Conservation (phyloP, 176 grass and related monocot genomes). For the Cymbopogon citratus region DNA sequence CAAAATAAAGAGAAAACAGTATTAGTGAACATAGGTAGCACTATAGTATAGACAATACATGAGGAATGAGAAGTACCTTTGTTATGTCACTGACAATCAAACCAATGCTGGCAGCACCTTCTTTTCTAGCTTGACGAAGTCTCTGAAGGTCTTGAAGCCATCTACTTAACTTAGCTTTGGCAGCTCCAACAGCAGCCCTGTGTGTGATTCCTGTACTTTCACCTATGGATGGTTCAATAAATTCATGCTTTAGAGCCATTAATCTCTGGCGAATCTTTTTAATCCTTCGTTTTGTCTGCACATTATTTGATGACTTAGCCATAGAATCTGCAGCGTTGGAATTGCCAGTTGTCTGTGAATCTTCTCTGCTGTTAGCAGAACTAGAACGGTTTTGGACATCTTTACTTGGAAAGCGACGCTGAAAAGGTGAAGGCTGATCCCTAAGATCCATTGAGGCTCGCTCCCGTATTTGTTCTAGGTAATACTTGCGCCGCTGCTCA, state of each 20-base stretch:
- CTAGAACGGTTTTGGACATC: slow-evolving; percentile 62
- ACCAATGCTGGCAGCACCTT: slow-evolving; percentile 86
- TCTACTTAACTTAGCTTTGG: slow-evolving; percentile 88
- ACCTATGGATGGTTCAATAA: slow-evolving; percentile 61
- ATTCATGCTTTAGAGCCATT: slow-evolving; percentile 99
- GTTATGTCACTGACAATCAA: slow-evolving; percentile 84
- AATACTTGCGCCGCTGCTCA: slow-evolving; percentile 93
- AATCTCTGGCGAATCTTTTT: slow-evolving; percentile 95
- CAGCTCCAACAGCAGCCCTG: slow-evolving; percentile 65
- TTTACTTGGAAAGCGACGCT: slow-evolving; percentile 85
- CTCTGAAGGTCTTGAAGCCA: slow-evolving; percentile 97
- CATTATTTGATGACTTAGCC: slow-evolving; percentile 53
- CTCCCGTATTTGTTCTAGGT: slow-evolving; percentile 99
- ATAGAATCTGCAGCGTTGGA: slow-evolving; percentile 46
- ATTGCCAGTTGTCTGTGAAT: slow-evolving; percentile 49
- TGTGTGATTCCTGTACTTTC: slow-evolving; percentile 79
- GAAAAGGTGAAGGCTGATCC: slow-evolving; percentile 94
- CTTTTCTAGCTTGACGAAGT: slow-evolving; percentile 94
- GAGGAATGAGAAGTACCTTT: slow-evolving; percentile 67
- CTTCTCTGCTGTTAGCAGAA: slow-evolving; percentile 63
- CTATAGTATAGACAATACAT: slow-evolving; percentile 18
- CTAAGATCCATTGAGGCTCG: slow-evolving; percentile 99
- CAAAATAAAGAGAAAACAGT: slow-evolving; percentile 33
- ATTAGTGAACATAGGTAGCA: slow-evolving; percentile 31
- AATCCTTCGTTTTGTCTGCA: slow-evolving; percentile 75